Conservation (phyloP, 2,329 filamentous ascomycete genomes). For the Phyllosticta citribraziliensis region DNA sequence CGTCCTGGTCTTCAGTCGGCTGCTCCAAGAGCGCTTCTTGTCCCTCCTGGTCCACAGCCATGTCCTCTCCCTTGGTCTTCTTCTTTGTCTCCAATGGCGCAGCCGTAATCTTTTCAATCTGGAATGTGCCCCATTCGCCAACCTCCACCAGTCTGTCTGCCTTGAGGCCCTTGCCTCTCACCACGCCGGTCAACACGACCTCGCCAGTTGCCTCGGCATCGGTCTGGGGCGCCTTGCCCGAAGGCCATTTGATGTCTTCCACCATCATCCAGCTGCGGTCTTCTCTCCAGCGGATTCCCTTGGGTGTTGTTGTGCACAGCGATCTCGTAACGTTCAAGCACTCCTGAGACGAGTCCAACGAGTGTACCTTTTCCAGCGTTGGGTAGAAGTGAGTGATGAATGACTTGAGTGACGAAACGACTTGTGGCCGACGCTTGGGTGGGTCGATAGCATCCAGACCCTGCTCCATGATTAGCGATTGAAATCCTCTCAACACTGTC, state of each 20-base stretch:
- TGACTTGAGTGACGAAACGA: constrained; percentile 75
- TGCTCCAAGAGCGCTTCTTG: constrained; percentile 51
- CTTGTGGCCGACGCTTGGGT: constrained; percentile 64
- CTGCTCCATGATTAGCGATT: constrained; percentile 12
- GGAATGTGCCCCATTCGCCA: constrained; percentile 88
- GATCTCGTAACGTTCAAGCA: constrained; percentile 84
- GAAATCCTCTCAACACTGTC: neutral
- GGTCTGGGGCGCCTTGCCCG: constrained; percentile 31
- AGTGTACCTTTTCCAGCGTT: constrained; percentile 81
- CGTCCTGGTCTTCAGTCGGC: constrained; percentile 72
- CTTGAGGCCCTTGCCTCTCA: constrained; percentile 79
- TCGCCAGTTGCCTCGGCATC: constrained; percentile 43
- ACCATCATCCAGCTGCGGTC: constrained; percentile 92
- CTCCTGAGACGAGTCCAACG: constrained; percentile 79
- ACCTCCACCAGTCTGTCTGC: constrained; percentile 83
- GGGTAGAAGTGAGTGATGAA: constrained; percentile 95
- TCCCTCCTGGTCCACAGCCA: constrained; percentile 54
- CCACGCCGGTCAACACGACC: constrained; percentile 70
- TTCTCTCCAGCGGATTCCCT: constrained; percentile 91
- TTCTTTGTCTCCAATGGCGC: constrained; percentile 54
- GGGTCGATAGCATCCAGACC: constrained; percentile 69
- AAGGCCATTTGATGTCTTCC: constrained; percentile 67
- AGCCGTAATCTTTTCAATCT: constrained; percentile 79
- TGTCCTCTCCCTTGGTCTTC: constrained; percentile 51
- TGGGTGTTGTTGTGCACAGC: constrained; percentile 83